A percentile compares a stretch with the other conserved stretches of the same genome.
phyloP scores from a whole-genome alignment of 306 rosid species.

The Quercus agrifolia region DNA sequence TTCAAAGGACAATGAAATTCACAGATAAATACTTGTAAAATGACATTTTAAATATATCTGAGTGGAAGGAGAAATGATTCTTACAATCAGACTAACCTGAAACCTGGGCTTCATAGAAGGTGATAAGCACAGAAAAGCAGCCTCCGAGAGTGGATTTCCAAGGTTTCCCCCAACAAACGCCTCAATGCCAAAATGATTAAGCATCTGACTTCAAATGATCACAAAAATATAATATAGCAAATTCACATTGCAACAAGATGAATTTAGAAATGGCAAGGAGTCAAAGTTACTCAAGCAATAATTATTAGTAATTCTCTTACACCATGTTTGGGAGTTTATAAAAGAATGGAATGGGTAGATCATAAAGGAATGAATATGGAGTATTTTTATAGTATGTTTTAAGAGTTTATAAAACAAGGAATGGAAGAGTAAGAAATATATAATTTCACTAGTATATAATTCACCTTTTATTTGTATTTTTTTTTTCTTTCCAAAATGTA shows the following conservation, averaged over 20 bases:
- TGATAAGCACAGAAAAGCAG: slow-evolving; percentile 27
- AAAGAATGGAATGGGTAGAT: too few species aligned
- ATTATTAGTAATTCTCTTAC: not conserved
- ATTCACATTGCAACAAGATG: not conserved
- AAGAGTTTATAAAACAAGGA: too few species aligned
- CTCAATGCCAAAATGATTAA: slow-evolving; percentile 18
- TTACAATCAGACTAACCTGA: slow-evolving; percentile 14
- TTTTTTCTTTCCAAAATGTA: too few species aligned
- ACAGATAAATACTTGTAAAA: not conserved
- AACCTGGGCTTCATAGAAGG: slow-evolving; percentile 11
- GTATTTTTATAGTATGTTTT: too few species aligned
- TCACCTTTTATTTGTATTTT: too few species aligned
- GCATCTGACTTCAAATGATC: slow-evolving; percentile 27
- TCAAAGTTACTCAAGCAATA: not conserved
- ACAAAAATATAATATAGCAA: not conserved
- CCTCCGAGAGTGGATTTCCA: slow-evolving; percentile 33
- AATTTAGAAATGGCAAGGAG: not conserved
- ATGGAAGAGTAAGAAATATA: too few species aligned
- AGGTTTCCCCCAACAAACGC: slow-evolving; percentile 35
- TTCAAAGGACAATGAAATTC: not conserved
- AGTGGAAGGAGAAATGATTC: not conserved
- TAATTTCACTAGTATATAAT: too few species aligned
- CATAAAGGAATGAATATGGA: too few species aligned
- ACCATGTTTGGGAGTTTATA: too few species aligned
- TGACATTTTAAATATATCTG: not conserved